Percentiles rank a stretch among this genome's conserved stretches.
phyloP scores from a whole-genome alignment of 75 land plant species.

The Ceratopteris richardii region DNA sequence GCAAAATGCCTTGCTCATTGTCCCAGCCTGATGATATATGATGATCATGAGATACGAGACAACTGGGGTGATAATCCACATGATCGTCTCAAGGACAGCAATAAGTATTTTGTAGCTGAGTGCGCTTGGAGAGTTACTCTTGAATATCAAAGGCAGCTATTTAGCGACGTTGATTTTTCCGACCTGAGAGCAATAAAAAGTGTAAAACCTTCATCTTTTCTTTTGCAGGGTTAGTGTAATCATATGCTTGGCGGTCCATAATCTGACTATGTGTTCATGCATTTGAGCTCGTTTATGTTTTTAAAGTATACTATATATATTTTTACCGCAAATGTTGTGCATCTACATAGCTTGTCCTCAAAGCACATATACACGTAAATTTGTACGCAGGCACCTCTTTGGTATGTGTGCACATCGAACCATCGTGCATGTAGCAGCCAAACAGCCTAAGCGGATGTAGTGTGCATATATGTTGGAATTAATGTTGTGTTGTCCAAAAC shows the following conservation, averaged over 20 bases:
- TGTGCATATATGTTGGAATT: no score
- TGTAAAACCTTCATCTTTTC: constrained; percentile 19
- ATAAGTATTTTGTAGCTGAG: constrained; percentile 35
- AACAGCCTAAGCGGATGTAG: no score
- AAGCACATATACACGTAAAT: no score
- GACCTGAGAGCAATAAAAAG: constrained; percentile 25
- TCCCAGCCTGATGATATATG: constrained; percentile 40
- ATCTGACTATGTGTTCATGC: background rate
- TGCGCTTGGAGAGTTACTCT: constrained; percentile 39
- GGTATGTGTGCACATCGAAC: no score
- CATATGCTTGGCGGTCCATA: no score
- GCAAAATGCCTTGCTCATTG: constrained; percentile 43
- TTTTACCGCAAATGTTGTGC: no score
- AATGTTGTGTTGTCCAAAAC: no score
- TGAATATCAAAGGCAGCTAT: constrained; percentile 41
- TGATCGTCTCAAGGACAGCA: constrained; percentile 20
- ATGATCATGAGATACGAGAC: constrained; percentile 44
- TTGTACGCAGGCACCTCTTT: no score
- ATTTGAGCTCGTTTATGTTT: no score
- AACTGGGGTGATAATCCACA: constrained; percentile 35
- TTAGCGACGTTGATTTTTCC: constrained; percentile 31
- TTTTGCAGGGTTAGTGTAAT: background rate
- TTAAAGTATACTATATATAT: no score
- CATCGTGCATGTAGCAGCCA: no score
- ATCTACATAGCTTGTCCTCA: no score